These are phyloP conservation scores for Candida broadrunensis DNA, from an alignment of 805 yeast species.

Conservation along the genomic window DNA sequence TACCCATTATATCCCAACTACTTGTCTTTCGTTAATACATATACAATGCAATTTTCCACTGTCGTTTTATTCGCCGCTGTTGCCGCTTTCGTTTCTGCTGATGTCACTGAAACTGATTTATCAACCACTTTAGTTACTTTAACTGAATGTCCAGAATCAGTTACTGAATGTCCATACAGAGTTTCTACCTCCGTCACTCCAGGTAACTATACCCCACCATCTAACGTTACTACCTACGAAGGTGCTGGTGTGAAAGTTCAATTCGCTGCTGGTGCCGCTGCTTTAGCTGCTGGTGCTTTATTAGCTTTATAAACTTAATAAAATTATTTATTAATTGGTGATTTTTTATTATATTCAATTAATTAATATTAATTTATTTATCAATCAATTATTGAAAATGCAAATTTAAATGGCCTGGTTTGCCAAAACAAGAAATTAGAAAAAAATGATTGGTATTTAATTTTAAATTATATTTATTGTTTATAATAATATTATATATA, in stretches of 20 bases:
- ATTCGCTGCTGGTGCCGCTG: conserved; percentile 45
- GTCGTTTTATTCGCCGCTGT: conserved; percentile 34
- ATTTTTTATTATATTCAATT: no score
- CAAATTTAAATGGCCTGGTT: neutral
- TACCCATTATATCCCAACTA: conserved; percentile 20
- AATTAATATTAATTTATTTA: no score
- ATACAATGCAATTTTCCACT: conserved; percentile 41
- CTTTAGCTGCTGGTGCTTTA: conserved; percentile 48
- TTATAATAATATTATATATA: no score
- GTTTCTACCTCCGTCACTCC: conserved; percentile 17
- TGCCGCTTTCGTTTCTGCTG: conserved; percentile 25
- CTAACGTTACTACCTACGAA: conserved; percentile 35
- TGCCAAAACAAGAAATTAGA: neutral
- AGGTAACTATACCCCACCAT: conserved; percentile 19
- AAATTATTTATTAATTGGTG: neutral
- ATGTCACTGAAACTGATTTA: conserved; percentile 26
- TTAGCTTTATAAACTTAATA: conserved; percentile 53
- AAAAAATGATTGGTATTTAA: neutral
- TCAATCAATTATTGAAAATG: neutral
- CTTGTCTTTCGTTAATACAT: conserved; percentile 27
- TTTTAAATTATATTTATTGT: no score
- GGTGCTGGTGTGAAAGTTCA: conserved; percentile 31
- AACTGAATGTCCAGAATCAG: conserved; percentile 37
- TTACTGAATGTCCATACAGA: conserved; percentile 42
- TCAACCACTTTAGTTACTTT: conserved; percentile 40